These are phyloP conservation scores for Ogataea siamensis DNA, from an alignment of 805 yeast species.

Conservation along the genomic window DNA sequence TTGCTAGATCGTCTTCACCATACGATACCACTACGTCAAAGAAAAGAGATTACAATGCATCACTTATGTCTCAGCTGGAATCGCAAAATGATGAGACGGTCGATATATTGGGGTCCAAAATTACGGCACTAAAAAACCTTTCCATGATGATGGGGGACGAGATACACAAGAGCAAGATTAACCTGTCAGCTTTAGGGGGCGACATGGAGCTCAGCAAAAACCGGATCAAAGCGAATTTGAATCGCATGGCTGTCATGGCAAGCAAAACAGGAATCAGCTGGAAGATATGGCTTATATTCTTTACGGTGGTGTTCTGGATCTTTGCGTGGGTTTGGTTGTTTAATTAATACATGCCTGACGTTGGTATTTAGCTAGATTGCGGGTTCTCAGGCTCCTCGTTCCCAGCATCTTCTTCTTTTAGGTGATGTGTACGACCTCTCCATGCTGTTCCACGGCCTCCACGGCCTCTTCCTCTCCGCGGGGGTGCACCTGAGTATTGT, in stretches of 20 bases:
- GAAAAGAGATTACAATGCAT: conserved; percentile 45
- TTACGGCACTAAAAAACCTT: conserved; percentile 53
- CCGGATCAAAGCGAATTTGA: conserved; percentile 51
- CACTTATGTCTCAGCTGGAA: conserved; percentile 58
- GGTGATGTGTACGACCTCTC: not conserved
- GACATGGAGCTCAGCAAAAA: conserved; percentile 36
- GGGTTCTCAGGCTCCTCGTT: not conserved
- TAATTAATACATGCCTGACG: not conserved
- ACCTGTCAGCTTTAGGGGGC: conserved; percentile 26
- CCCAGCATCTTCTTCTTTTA: not conserved
- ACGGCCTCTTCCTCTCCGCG: conserved; percentile 2
- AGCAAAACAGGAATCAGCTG: conserved; percentile 61
- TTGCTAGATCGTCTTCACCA: conserved; percentile 39
- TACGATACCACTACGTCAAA: conserved; percentile 33
- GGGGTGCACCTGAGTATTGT: not conserved
- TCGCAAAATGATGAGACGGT: conserved; percentile 64
- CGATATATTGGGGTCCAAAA: conserved; percentile 51
- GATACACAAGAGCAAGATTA: conserved; percentile 39
- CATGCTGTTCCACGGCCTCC: conserved; percentile 7
- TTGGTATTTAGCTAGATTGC: not conserved
- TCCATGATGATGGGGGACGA: conserved; percentile 63
- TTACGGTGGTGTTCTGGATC: conserved; percentile 43
- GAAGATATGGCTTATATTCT: conserved; percentile 56
- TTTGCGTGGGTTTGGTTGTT: conserved; percentile 42
- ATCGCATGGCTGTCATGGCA: conserved; percentile 62